These are phyloP conservation scores for Monilinia laxa DNA, from an alignment of 2,329 filamentous ascomycete genomes.

Conservation along the genomic window DNA sequence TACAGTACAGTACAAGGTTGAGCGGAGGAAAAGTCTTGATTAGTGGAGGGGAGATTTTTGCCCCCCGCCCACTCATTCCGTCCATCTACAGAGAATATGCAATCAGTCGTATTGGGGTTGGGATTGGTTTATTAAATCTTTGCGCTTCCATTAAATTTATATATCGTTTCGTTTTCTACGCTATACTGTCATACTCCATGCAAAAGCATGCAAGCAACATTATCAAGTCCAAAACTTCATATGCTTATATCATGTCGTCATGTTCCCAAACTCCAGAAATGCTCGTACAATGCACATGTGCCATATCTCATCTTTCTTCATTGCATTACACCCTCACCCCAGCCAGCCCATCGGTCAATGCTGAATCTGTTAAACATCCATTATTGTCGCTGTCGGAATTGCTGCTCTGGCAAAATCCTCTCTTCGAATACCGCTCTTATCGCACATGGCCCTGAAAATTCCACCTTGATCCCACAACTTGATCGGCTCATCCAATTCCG, in stretches of 20 bases:
- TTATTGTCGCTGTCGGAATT: background rate
- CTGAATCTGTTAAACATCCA: background rate
- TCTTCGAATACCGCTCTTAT: constrained; percentile 53
- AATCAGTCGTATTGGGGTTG: no score
- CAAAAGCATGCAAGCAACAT: background rate
- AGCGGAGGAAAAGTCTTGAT: no score
- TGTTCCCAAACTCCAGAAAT: constrained; percentile 1
- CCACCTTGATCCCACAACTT: constrained; percentile 70
- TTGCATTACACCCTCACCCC: background rate
- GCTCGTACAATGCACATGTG: background rate
- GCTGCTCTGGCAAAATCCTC: constrained; percentile 36
- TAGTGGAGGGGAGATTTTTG: no score
- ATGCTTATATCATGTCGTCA: background rate
- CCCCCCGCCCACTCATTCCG: no score
- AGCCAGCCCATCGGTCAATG: background rate
- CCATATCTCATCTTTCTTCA: constrained; percentile 6
- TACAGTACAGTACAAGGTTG: no score
- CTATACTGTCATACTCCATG: background rate
- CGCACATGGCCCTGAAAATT: constrained; percentile 73
- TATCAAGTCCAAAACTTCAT: background rate
- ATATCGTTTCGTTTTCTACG: background rate
- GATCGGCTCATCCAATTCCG: constrained; percentile 78
- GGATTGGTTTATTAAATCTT: background rate
- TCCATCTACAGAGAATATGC: no score
- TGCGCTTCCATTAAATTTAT: background rate